Base-by-base conservation (phyloP, 75 land plant species). In the Cryptomeria japonica region DNA sequence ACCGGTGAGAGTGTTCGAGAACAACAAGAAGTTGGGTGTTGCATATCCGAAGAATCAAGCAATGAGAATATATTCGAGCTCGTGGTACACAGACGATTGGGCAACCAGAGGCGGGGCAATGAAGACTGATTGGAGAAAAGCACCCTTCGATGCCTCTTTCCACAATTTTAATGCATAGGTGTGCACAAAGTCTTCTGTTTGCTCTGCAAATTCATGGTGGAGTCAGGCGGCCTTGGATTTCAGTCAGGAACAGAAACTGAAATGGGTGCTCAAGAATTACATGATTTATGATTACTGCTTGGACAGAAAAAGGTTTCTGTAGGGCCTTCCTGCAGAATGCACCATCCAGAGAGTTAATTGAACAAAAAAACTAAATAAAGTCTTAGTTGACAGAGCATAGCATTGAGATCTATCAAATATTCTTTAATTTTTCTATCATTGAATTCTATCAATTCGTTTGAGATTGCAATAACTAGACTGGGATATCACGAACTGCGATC, bases 11-110 rank as follows among this genome's bases (percentile, higher is more conserved):
- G 86, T 83, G n/a, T 80, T 80, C 51, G 82, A 41, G 53, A 89
- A 89, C 89, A 89, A 32, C 77, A 79, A 89, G 36, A 89, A 87
- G 42, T 41, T 87, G 12, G 90, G 90, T 19, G 83, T 89, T 34
- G 51, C 75, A 31, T 89, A 80, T n/a, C 90, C 86, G 38, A 88
- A 83, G 61, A 88, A 58, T 3, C 85, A 89, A 72, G 39, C 90
- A n/a, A 87, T 89, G 89, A 89, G 90, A 18, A 18, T 88, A 42
- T 86, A 41, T 77, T 87, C 87, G 19, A 88, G 87, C 78, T 10
- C 85, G 41, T 88, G 87, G 87, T 32, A 88, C 10, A 87, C 78
- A 44, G 73, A 44, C 41, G 39, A 32, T 14, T 88, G 89, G 89
- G 89, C 89, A 1, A 88, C 89, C 1, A 85, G 86, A 32, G 89